Percentiles rank a stretch among this genome's conserved stretches.
Conservation (phyloP, 1,139 yeast genomes). For the Chernovozyma aurita region DNA sequence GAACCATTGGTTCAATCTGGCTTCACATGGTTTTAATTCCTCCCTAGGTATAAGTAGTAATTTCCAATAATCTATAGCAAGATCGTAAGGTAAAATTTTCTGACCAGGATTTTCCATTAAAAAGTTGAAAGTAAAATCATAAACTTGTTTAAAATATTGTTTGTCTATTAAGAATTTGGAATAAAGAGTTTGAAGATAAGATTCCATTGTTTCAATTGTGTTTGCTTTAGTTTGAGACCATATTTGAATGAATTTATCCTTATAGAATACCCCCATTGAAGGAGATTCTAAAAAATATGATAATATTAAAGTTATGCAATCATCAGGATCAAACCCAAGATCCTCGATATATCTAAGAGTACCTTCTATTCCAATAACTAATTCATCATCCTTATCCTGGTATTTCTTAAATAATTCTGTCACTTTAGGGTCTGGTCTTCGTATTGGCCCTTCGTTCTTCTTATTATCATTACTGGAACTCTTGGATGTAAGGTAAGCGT, state of each 20-base stretch:
- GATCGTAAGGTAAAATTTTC: conserved; percentile 54
- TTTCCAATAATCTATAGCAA: conserved; percentile 76
- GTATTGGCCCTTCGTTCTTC: background rate
- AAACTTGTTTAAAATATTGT: conserved; percentile 50
- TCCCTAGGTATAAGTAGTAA: conserved; percentile 45
- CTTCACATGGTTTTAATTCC: conserved; percentile 11
- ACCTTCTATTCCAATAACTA: conserved; percentile 65
- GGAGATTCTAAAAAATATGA: conserved; percentile 69
- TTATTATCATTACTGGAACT: conserved; percentile 8
- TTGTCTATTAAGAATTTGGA: conserved; percentile 19
- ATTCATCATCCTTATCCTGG: conserved; percentile 20
- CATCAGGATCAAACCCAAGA: conserved; percentile 69
- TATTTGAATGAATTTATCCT: conserved; percentile 44
- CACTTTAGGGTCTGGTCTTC: conserved; percentile 16
- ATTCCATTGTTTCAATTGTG: conserved; percentile 47
- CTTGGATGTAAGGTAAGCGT: conserved; percentile 19
- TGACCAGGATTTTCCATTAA: conserved; percentile 56
- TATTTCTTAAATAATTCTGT: conserved; percentile 25
- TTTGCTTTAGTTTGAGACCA: conserved; percentile 46
- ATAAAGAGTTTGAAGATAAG: conserved; percentile 34
- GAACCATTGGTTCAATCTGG: conserved; percentile 48
- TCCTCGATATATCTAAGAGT: conserved; percentile 65
- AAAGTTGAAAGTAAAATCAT: conserved; percentile 67
- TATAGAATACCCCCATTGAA: conserved; percentile 55
- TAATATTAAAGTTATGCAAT: conserved; percentile 61